Evolutionary conservation across 2,329 filamentous ascomycete species (phyloP).

Genomic region (Colletotrichum phormii): DNA sequence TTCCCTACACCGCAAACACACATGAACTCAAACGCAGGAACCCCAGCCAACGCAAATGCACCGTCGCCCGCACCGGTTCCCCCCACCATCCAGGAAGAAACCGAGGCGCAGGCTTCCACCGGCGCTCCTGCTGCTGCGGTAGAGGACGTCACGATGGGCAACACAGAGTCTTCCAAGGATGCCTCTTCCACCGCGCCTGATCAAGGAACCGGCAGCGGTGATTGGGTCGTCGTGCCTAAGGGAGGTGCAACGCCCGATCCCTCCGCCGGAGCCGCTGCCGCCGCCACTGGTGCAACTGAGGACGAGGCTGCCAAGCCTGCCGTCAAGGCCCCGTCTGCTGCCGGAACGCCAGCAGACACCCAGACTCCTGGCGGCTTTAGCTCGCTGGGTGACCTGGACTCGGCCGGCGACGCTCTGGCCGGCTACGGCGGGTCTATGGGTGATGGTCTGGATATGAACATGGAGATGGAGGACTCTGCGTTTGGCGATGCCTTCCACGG

Average conservation of each 20-base stretch:
- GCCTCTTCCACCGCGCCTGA: conserved; percentile 58
- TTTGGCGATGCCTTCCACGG: conserved; percentile 87
- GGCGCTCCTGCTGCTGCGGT: conserved; percentile 36
- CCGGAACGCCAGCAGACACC: conserved; percentile 56
- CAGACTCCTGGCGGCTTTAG: conserved; percentile 59
- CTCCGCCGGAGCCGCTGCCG: conserved; percentile 33
- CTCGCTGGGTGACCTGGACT: conserved; percentile 74
- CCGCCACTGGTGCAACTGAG: conserved; percentile 34
- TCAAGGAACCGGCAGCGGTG: conserved; percentile 66
- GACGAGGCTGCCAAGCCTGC: conserved; percentile 18
- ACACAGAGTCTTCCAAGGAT: conserved; percentile 54
- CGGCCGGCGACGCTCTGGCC: conserved; percentile 77
- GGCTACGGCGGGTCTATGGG: conserved; percentile 66
- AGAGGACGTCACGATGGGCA: conserved; percentile 63
- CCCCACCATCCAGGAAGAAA: conserved; percentile 41
- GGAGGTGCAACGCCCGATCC: conserved; percentile 61
- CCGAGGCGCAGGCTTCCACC: conserved; percentile 32
- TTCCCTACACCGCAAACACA: conserved; percentile 71
- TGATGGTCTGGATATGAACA: conserved; percentile 68
- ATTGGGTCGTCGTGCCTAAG: conserved; percentile 82
- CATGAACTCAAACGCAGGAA: conserved; percentile 67
- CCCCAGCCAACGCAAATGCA: conserved; percentile 62
- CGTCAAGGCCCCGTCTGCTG: conserved; percentile 47
- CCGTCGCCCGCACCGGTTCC: conserved; percentile 57
- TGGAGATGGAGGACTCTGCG: conserved; percentile 82